These are phyloP conservation scores for Ophiostoma sp. DNA, from an alignment of 2,329 filamentous ascomycete species.

Conservation along the genomic window DNA sequence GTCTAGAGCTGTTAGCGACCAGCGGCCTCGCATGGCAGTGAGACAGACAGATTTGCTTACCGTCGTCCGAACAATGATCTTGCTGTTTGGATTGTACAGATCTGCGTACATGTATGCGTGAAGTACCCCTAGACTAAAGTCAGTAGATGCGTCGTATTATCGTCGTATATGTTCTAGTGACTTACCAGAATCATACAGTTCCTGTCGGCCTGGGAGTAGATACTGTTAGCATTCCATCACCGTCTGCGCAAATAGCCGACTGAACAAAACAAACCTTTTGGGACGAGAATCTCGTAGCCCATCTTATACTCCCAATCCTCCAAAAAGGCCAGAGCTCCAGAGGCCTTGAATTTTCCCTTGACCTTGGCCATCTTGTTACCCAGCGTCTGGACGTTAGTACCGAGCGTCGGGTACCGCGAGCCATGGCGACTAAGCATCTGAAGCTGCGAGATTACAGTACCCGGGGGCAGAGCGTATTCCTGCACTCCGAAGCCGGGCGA, in stretches of 20 bases:
- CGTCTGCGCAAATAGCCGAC: no score
- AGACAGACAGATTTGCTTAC: conserved; percentile 30
- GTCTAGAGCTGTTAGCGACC: conserved; percentile 38
- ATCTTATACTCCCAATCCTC: conserved; percentile 64
- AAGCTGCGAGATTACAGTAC: conserved; percentile 63
- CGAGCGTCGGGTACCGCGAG: conserved; percentile 63
- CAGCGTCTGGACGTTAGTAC: conserved; percentile 49
- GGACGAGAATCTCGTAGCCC: conserved; percentile 65
- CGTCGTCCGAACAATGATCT: conserved; percentile 68
- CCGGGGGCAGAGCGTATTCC: conserved; percentile 62
- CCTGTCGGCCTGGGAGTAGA: conserved; percentile 48
- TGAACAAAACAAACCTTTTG: conserved; percentile 41
- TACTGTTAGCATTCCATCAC: no score
- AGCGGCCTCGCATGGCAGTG: not conserved
- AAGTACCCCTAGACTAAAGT: conserved; percentile 37
- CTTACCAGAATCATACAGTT: conserved; percentile 57
- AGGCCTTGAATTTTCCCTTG: conserved; percentile 49
- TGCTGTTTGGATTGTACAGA: conserved; percentile 65
- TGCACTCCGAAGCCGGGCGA: conserved; percentile 69
- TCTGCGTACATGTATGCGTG: conserved; percentile 69
- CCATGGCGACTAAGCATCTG: conserved; percentile 71
- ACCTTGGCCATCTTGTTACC: conserved; percentile 54
- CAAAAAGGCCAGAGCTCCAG: conserved; percentile 58
- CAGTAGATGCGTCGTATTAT: not conserved
- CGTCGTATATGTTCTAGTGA: not conserved